Conservation (phyloP, 495 filamentous ascomycete species). For the Neurospora sp. region DNA sequence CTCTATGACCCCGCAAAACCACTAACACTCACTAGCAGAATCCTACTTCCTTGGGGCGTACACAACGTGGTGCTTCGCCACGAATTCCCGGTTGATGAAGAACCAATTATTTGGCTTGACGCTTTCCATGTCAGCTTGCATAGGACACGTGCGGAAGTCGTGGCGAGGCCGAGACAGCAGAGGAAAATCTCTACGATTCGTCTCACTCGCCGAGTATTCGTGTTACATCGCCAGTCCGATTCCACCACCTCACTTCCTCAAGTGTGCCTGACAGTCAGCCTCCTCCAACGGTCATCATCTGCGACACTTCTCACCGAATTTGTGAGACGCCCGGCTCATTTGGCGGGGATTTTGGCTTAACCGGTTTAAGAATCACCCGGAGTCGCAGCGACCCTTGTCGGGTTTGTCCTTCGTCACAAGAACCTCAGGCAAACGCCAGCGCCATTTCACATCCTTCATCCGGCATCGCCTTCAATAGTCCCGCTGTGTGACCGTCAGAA, state of each 20-base stretch:
- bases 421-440: background rate
- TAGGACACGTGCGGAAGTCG: background rate
- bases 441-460: background rate
- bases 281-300: background rate
- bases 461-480: background rate
- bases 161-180: background rate
- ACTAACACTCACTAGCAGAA: background rate
- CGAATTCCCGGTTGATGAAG: background rate
- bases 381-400: background rate
- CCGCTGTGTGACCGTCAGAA: background rate
- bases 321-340: background rate
- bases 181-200: background rate
- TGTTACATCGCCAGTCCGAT: background rate
- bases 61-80: background rate
- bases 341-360: background rate
- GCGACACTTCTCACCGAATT: background rate
- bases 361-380: background rate
- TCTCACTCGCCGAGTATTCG: background rate
- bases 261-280: background rate
- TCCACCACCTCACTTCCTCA: background rate
- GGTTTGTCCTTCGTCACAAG: background rate
- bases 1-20: background rate
- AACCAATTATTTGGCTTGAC: background rate
- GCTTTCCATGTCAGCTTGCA: background rate
- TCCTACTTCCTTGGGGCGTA: background rate